phyloP scores from a whole-genome alignment of 2,329 filamentous ascomycete genomes.

The Lecanicillium sp. region DNA sequence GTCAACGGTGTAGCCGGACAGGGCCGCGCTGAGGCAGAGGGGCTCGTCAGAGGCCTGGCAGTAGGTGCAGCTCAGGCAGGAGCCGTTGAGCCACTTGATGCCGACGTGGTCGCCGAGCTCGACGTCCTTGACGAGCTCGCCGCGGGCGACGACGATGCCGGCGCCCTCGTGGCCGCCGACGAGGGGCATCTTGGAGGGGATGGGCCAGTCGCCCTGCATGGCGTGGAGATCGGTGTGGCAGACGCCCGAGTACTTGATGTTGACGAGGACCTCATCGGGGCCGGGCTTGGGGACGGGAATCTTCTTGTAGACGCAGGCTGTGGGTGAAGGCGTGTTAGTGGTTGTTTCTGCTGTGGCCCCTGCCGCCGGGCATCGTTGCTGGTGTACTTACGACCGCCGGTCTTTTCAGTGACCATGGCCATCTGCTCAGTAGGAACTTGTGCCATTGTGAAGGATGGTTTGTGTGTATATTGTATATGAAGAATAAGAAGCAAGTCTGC shows the following conservation, averaged over 20 bases:
- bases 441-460: constrained; percentile 19
- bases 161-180: constrained; percentile 78
- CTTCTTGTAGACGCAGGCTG: constrained; percentile 64
- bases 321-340: constrained; percentile 11
- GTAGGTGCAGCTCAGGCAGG: constrained; percentile 76
- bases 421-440: constrained; percentile 76
- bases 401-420: constrained; percentile 85
- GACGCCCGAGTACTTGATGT: constrained; percentile 84
- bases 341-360: too few relatives aligned
- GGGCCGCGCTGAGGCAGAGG: constrained; percentile 64
- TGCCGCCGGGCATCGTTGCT: too few relatives aligned
- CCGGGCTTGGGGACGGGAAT: constrained; percentile 76
- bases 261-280: constrained; percentile 84
- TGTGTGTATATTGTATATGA: too few relatives aligned
- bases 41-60: constrained; percentile 77
- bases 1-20: constrained; percentile 90
- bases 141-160: constrained; percentile 73
- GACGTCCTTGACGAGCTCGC: constrained; percentile 68
- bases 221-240: constrained; percentile 81
- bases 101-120: constrained; percentile 79
- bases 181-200: constrained; percentile 73
- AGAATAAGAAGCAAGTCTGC: too few relatives aligned
- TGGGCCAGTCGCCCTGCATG: constrained; percentile 83
- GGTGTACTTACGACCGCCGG: constrained; percentile 55
- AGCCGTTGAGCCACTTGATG: constrained; percentile 89